Percentiles rank a stretch among this genome's conserved stretches.
Evolutionary conservation across 495 filamentous ascomycete species (phyloP).

Genomic region (Xylaria sp.): DNA sequence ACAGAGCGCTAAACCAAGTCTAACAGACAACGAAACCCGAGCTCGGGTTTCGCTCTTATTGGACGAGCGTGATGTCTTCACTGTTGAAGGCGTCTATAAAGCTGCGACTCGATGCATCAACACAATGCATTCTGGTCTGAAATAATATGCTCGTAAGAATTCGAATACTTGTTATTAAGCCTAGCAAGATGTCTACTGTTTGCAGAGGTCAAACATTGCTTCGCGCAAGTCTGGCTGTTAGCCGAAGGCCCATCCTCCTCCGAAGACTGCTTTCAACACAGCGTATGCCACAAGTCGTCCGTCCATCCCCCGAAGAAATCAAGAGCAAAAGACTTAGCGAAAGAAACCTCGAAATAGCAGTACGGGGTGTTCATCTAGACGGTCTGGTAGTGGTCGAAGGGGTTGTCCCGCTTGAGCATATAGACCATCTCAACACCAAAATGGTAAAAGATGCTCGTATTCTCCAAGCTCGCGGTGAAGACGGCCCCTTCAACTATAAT

Average conservation of each 20-base stretch:
- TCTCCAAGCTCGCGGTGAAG: slow-evolving; percentile 50
- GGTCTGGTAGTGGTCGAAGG: slow-evolving; percentile 66
- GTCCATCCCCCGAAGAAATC: slow-evolving; percentile 32
- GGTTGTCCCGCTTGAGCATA: slow-evolving; percentile 48
- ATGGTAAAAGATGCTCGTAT: slow-evolving; percentile 59
- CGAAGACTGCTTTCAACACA: slow-evolving; percentile 13
- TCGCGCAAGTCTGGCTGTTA: slow-evolving; percentile 1
- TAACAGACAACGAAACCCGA: slow-evolving; percentile 19
- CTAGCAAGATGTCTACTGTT: slow-evolving; percentile 14
- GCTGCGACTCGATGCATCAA: slow-evolving; percentile 11
- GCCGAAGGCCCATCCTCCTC: slow-evolving; percentile 2
- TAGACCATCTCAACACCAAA: slow-evolving; percentile 57
- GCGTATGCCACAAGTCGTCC: slow-evolving; percentile 22
- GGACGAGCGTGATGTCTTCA: background rate
- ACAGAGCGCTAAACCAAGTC: slow-evolving; percentile 14
- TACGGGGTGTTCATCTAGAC: slow-evolving; percentile 57
- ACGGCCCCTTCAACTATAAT: slow-evolving; percentile 60
- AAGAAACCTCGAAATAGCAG: slow-evolving; percentile 58
- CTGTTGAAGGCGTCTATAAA: slow-evolving; percentile 18
- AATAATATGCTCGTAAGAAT: background rate
- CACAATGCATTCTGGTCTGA: background rate
- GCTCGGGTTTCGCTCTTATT: slow-evolving; percentile 24
- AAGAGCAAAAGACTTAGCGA: slow-evolving; percentile 32
- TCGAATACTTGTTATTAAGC: background rate
- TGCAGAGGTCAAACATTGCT: background rate